These are phyloP conservation scores for Lepidium aucheri DNA, from an alignment of 345 rosid genomes.

Conservation along the genomic window DNA sequence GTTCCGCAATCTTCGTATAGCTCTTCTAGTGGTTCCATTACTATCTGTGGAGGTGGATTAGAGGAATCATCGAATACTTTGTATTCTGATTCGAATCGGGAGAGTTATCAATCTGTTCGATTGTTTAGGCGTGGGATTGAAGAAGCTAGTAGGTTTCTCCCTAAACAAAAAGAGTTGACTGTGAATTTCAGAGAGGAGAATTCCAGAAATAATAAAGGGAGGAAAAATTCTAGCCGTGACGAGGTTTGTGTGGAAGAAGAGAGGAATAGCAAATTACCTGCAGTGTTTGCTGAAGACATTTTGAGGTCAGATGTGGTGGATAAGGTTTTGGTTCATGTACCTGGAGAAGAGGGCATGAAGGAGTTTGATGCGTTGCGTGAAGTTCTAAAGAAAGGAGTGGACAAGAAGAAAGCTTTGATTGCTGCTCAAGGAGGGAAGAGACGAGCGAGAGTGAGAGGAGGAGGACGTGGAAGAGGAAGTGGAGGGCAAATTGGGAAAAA, in stretches of 20 bases:
- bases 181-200: slow-evolving; percentile 31
- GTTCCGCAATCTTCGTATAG: slow-evolving; percentile 40
- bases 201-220: slow-evolving; percentile 30
- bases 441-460: slow-evolving; percentile 37
- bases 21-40: slow-evolving; percentile 36
- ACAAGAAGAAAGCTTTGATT: slow-evolving; percentile 29
- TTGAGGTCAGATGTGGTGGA: slow-evolving; percentile 64
- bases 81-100: slow-evolving; percentile 34
- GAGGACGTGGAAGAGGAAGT: slow-evolving; percentile 42
- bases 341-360: slow-evolving; percentile 23
- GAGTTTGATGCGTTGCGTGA: slow-evolving; percentile 48
- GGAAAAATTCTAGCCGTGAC: slow-evolving; percentile 44
- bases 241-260: slow-evolving; percentile 50
- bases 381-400: slow-evolving; percentile 43
- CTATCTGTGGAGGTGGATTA: slow-evolving; percentile 34
- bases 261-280: slow-evolving; percentile 65
- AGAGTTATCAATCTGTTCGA: slow-evolving; percentile 53
- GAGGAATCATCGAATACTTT: slow-evolving; percentile 46
- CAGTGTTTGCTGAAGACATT: slow-evolving; percentile 48
- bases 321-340: slow-evolving; percentile 46
- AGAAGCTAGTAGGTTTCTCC: slow-evolving; percentile 69
- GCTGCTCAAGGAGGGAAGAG: slow-evolving; percentile 22
- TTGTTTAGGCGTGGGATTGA: slow-evolving; percentile 71
- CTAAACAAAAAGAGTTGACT: slow-evolving; percentile 33
- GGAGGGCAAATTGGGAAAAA: slow-evolving; percentile 43